Conservation (phyloP, 2,329 filamentous ascomycete species). For the Stagonosporopsis chrysanthemi region DNA sequence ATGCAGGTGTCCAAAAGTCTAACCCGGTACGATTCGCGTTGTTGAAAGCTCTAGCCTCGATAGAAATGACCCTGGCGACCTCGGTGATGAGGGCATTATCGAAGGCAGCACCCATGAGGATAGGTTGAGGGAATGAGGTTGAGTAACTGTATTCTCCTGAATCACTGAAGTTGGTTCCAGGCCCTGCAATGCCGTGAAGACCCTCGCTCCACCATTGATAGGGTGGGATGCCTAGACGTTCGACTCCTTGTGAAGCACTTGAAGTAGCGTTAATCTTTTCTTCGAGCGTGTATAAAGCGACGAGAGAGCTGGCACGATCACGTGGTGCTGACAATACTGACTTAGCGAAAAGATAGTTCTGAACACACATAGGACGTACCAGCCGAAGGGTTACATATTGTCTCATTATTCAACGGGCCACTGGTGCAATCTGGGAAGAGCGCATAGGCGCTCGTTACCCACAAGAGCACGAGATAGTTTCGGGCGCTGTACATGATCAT, state of each 20-base stretch:
- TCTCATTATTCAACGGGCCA: constrained; percentile 59
- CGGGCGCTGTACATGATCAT: constrained; percentile 22
- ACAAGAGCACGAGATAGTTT: constrained; percentile 15
- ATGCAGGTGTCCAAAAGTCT: constrained; percentile 11
- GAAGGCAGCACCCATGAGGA: constrained; percentile 68
- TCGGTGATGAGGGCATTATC: constrained; percentile 67
- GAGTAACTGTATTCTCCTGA: constrained; percentile 66
- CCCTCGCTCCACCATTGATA: constrained; percentile 66
- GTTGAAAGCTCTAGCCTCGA: constrained; percentile 70
- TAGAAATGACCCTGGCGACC: constrained; percentile 65
- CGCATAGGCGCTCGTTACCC: constrained; percentile 26
- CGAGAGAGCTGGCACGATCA: constrained; percentile 35
- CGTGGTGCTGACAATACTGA: constrained; percentile 28
- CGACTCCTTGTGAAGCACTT: constrained; percentile 50
- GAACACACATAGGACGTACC: constrained; percentile 20
- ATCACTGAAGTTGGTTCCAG: constrained; percentile 64
- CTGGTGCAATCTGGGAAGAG: constrained; percentile 61
- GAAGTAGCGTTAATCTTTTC: constrained; percentile 63
- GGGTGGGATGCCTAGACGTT: constrained; percentile 64
- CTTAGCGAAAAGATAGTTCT: neutral
- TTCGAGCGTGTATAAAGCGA: constrained; percentile 38
- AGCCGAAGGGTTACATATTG: constrained; percentile 59
- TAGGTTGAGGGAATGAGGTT: constrained; percentile 72
- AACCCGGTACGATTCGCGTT: constrained; percentile 57
- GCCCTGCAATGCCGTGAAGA: constrained; percentile 67